A percentile compares a stretch with the other conserved stretches of the same genome.
Evolutionary conservation across 352 stramenopile genomes (phyloP).

Genomic region (Pythium phragmitis): DNA sequence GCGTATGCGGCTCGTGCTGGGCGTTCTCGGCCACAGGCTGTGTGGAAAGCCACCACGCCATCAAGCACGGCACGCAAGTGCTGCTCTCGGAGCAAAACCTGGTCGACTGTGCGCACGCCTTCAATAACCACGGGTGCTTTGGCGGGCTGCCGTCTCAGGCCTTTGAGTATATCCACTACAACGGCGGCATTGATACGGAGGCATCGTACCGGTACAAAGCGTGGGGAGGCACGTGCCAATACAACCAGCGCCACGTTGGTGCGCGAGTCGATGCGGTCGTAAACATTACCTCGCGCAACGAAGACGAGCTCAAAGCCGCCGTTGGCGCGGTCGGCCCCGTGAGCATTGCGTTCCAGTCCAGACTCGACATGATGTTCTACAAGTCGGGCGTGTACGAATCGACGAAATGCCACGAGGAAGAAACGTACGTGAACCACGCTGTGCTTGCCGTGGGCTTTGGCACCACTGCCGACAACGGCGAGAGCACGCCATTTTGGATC

Average conservation of each 20-base stretch:
- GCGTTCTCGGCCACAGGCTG: constrained; percentile 98
- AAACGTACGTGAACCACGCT: constrained; percentile 88
- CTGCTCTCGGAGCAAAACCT: constrained; percentile 97
- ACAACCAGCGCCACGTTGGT: constrained; percentile 64
- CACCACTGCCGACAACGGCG: constrained; percentile 66
- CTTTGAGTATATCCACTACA: constrained; percentile 95
- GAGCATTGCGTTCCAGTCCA: constrained; percentile 85
- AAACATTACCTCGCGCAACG: constrained; percentile 83
- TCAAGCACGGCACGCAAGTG: constrained; percentile 90
- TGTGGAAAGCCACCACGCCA: constrained; percentile 95
- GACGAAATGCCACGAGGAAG: constrained; percentile 64
- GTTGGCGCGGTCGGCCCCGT: constrained; percentile 74
- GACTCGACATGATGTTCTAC: constrained; percentile 88
- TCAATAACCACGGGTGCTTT: constrained; percentile 95
- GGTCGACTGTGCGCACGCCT: constrained; percentile 93
- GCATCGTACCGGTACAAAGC: constrained; percentile 73
- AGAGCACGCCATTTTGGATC: constrained; percentile 92
- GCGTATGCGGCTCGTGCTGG: constrained; percentile 98
- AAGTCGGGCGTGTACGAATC: constrained; percentile 87
- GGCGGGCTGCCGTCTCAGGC: constrained; percentile 97
- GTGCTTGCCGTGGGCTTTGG: constrained; percentile 98
- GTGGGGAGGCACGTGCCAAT: constrained; percentile 73
- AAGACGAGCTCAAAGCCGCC: constrained; percentile 65
- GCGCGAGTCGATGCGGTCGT: constrained; percentile 72
- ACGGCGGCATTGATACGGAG: constrained; percentile 81